These are phyloP conservation scores for Aquilaria sinensis DNA, from an alignment of 345 rosid species.

Conservation along the genomic window DNA sequence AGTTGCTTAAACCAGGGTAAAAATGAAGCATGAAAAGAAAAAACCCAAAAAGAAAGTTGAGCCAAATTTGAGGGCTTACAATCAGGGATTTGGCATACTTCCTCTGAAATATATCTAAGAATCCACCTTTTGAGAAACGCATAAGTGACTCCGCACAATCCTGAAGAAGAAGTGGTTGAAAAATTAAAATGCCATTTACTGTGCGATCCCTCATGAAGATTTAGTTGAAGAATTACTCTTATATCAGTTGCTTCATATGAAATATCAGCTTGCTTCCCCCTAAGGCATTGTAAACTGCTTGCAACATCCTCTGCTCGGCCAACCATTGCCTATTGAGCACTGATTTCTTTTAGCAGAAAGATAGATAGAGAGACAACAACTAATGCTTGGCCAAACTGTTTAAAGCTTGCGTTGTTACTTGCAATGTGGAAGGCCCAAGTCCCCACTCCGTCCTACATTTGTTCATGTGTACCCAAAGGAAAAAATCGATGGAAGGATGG, in stretches of 20 bases:
- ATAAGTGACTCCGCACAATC: background rate
- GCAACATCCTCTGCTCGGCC: constrained; percentile 21
- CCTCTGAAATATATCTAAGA: constrained; percentile 10
- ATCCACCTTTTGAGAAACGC: background rate
- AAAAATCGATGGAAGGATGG: background rate
- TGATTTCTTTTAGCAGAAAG: background rate
- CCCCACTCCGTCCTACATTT: no score
- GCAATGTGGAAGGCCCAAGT: no score
- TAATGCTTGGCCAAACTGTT: background rate
- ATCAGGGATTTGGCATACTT: constrained; percentile 4
- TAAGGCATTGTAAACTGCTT: constrained; percentile 14
- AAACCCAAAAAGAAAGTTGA: background rate
- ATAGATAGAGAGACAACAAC: background rate
- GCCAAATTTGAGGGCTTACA: constrained; percentile 2
- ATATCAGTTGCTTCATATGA: constrained; percentile 18
- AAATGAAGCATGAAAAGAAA: background rate
- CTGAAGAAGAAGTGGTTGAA: background rate
- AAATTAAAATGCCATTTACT: background rate
- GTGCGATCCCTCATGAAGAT: no score
- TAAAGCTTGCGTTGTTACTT: background rate
- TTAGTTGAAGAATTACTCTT: constrained; percentile 1
- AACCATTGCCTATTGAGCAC: constrained; percentile 19
- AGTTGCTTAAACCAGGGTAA: background rate
- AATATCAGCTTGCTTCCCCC: constrained; percentile 23
- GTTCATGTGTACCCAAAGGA: background rate